Evolutionary conservation across 805 yeast genomes (phyloP).

Genomic region (Candida ficus): DNA sequence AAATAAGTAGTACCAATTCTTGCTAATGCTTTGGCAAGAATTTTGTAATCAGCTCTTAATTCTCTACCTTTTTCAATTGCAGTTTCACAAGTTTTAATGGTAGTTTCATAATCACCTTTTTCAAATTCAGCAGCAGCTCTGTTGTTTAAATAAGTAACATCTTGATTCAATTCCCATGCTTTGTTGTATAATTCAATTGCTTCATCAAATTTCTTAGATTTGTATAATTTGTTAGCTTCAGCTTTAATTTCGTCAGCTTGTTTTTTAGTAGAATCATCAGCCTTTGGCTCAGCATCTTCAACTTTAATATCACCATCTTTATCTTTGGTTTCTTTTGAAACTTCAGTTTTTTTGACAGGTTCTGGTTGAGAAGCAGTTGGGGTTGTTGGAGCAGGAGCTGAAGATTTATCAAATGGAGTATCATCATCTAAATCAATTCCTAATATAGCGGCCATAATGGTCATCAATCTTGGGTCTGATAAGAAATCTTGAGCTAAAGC

Average conservation of each 20-base stretch:
- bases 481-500: conserved; percentile 65
- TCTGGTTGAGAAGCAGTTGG: conserved; percentile 10
- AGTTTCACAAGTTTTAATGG: conserved; percentile 70
- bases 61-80: conserved; percentile 92
- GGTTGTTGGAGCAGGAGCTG: conserved; percentile 21
- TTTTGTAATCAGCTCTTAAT: conserved; percentile 83
- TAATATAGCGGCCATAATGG: conserved; percentile 76
- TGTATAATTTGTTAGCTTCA: conserved; percentile 82
- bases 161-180: conserved; percentile 79
- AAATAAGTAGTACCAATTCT: conserved; percentile 81
- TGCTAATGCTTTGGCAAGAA: conserved; percentile 88
- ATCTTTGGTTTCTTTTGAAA: conserved; percentile 29
- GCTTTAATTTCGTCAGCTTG: conserved; percentile 71
- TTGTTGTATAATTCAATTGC: conserved; percentile 82
- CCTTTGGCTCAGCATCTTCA: conserved; percentile 21
- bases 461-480: conserved; percentile 82
- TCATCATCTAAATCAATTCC: conserved; percentile 64
- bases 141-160: conserved; percentile 91
- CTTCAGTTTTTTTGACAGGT: conserved; percentile 22
- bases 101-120: conserved; percentile 84
- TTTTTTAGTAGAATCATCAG: conserved; percentile 27
- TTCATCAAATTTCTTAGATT: conserved; percentile 82
- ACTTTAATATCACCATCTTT: conserved; percentile 29
- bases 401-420: conserved; percentile 17
- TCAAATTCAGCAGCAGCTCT: conserved; percentile 98